These are phyloP conservation scores for Porpolomopsis calyptriformis DNA, from an alignment of 768 basidiomycete genomes.

Conservation along the genomic window DNA sequence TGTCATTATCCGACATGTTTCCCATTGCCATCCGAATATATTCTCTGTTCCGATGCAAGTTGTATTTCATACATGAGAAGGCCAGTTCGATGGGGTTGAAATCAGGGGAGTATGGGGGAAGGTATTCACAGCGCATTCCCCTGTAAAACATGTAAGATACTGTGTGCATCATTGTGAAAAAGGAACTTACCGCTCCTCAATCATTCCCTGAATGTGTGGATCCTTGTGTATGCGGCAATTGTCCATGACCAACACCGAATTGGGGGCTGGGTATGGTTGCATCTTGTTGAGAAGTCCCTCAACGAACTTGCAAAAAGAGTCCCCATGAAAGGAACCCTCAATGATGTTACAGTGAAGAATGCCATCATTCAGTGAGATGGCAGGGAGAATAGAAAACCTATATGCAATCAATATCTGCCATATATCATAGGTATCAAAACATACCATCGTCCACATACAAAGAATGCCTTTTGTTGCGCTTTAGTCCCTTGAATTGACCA, in stretches of 20 bases:
- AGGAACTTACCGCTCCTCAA: background rate
- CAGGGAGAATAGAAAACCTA: conserved; percentile 2
- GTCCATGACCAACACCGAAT: conserved; percentile 26
- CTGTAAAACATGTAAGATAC: no score
- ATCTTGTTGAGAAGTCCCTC: no score
- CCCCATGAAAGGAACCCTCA: conserved; percentile 1
- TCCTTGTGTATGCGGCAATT: conserved; percentile 27
- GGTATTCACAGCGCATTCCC: conserved; percentile 13
- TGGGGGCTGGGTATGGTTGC: conserved; percentile 14
- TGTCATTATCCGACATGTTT: conserved; percentile 3
- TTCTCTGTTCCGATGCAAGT: conserved; percentile 12
- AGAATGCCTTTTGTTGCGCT: no score
- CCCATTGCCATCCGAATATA: conserved; percentile 7
- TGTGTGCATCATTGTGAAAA: background rate
- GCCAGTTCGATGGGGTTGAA: conserved; percentile 21
- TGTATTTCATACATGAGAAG: conserved; percentile 16
- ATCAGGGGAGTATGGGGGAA: conserved; percentile 22
- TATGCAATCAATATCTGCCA: background rate
- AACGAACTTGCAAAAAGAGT: no score
- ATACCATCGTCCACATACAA: conserved; percentile 2
- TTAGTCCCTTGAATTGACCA: no score
- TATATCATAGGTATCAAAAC: background rate
- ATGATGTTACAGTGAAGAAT: conserved; percentile 3
- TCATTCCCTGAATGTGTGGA: background rate
- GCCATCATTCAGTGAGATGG: conserved; percentile 1